phyloP scores from a whole-genome alignment of 441 rosid genomes.

The Pelargonium fulgidum region DNA sequence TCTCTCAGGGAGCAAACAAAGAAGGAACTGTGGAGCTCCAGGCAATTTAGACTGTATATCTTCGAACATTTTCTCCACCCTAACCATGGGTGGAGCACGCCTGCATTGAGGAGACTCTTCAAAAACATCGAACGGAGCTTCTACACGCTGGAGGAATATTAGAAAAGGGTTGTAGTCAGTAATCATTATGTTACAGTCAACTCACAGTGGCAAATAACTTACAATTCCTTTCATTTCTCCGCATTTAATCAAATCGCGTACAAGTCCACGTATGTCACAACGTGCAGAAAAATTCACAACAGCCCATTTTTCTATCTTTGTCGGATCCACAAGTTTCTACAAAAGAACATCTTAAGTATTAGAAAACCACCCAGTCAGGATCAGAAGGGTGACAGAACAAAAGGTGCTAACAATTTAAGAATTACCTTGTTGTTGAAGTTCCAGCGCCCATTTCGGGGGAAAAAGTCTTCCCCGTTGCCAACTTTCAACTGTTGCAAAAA shows the following conservation, averaged over 20 bases:
- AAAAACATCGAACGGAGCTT: conserved; percentile 43
- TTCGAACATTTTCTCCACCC: conserved; percentile 76
- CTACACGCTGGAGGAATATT: conserved; percentile 32
- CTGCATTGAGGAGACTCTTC: conserved; percentile 54
- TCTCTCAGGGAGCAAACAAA: conserved; percentile 68
- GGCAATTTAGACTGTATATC: conserved; percentile 59
- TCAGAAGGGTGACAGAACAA: neutral
- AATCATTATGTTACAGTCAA: neutral
- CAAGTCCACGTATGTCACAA: conserved; percentile 46
- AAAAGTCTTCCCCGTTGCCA: conserved; percentile 61
- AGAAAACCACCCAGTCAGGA: conserved; percentile 19
- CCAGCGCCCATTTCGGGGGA: conserved; percentile 72
- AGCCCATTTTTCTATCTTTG: conserved; percentile 58
- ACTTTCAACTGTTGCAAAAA: conserved; percentile 30
- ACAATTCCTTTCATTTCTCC: conserved; percentile 66
- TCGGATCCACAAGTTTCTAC: conserved; percentile 64
- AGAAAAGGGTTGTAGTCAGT: neutral
- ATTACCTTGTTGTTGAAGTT: conserved; percentile 67
- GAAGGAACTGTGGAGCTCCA: conserved; percentile 62
- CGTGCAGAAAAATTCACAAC: conserved; percentile 69
- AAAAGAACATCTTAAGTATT: conserved; percentile 13
- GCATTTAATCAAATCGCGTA: conserved; percentile 44
- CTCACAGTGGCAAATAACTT: conserved; percentile 25
- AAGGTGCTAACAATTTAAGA: neutral
- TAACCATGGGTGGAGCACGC: conserved; percentile 44